Evolutionary conservation across 257 asterid species (phyloP), one percentile per base, ranked within the genome.

Genomic region (Gynochthodes officinalis): DNA sequence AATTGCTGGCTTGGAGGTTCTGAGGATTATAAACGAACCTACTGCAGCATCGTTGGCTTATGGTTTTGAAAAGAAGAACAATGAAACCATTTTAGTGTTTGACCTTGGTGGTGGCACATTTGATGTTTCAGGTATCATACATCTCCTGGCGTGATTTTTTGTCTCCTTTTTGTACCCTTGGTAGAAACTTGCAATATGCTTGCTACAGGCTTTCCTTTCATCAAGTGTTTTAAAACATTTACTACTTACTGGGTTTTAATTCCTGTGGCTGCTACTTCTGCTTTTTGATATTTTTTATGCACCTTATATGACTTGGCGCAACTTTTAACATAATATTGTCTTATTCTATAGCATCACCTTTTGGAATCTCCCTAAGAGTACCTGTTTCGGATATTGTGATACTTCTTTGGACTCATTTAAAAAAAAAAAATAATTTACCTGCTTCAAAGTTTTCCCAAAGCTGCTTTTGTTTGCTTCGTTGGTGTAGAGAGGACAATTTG

Each of bases 61-160:
- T 83, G 97, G 97, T 71, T 92, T 92, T 77, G 97, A 92, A 69
- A 92, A 79, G 90, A 92, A 92, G 72, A 88, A 77, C 62, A 89
- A 87, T 50, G 97, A 92, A 81, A 92, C 97, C 54, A 92, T 92
- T 76, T 73, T 92, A 46, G 97, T 92, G 57, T 92, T 92, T 81
- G 96, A 92, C 68, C 95, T 89, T 66, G 96, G 96, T 76, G 96
- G 97, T 79, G 96, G 97, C 55, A 92, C 96, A 27, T 92, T 92
- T 82, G 97, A 92, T 83, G 97, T 92, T 67, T 89, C 97, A 83
- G 93, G 97, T 89, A 82, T 50, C 52, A 28, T 43, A 48, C 2
- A 55, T 42, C 32, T 49, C 62, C 68, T 19, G 1, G 5, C n/a
- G 13, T 44, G 25, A 9, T 67, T 16, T 15, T 39, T 53, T 75